phyloP scores from a whole-genome alignment of 1,284 basidiomycete species.

The Golubevia sp. region DNA sequence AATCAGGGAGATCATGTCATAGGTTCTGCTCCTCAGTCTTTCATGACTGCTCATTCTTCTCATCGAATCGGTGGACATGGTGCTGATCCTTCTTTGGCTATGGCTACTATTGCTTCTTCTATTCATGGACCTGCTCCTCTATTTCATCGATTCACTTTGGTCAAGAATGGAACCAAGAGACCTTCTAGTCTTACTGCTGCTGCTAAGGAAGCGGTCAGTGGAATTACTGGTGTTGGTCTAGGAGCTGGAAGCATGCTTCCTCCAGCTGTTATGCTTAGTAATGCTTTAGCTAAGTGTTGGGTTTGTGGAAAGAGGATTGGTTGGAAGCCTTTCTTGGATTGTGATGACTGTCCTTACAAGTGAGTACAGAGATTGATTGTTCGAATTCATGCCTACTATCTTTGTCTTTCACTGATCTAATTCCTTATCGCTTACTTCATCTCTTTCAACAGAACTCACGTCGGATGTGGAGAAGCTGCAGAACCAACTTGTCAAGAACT shows the following conservation, averaged over 20 bases:
- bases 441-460: slow-evolving; percentile 22
- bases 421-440: background rate
- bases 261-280: slow-evolving; percentile 47
- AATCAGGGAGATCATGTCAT: background rate
- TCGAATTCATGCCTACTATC: background rate
- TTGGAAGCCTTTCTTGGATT: slow-evolving; percentile 53
- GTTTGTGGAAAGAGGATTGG: slow-evolving; percentile 47
- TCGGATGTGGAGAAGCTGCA: slow-evolving; percentile 42
- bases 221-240: slow-evolving; percentile 10
- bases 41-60: slow-evolving; percentile 34
- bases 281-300: slow-evolving; percentile 50
- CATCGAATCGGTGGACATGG: background rate
- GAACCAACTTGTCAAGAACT: slow-evolving; percentile 47
- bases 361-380: background rate
- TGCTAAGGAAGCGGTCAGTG: slow-evolving; percentile 12
- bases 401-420: background rate
- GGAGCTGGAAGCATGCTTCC: slow-evolving; percentile 32
- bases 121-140: slow-evolving; percentile 20
- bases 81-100: slow-evolving; percentile 35
- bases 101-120: slow-evolving; percentile 41
- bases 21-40: slow-evolving; percentile 14
- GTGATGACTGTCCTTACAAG: slow-evolving; percentile 54
- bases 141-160: slow-evolving; percentile 47
- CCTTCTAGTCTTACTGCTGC: slow-evolving; percentile 19
- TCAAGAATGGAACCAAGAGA: slow-evolving; percentile 47